Percentiles rank a stretch among this genome's conserved stretches.
These are phyloP conservation scores for Wickerhamomyces subpelliculosus DNA, from an alignment of 805 yeast species.

Conservation along the genomic window DNA sequence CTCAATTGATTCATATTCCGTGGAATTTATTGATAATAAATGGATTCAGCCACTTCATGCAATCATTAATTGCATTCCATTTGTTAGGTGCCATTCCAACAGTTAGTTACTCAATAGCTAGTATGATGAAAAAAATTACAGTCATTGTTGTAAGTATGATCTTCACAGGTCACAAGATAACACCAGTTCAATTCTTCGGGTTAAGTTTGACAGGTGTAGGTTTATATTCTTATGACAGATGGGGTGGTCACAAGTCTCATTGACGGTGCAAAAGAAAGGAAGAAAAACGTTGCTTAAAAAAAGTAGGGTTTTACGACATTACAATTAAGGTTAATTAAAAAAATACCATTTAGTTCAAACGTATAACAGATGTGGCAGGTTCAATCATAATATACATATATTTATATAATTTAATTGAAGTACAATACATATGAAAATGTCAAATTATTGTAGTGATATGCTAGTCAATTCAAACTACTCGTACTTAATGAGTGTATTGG, in stretches of 20 bases:
- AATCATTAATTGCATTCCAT: constrained; percentile 76
- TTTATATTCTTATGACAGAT: constrained; percentile 54
- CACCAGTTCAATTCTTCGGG: constrained; percentile 41
- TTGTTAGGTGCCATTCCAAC: constrained; percentile 77
- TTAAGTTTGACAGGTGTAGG: constrained; percentile 47
- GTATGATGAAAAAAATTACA: constrained; percentile 82
- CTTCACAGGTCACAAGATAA: constrained; percentile 45
- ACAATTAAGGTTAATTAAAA: no score
- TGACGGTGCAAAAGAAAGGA: no score
- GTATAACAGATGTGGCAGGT: no score
- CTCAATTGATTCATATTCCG: constrained; percentile 28
- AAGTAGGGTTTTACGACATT: no score
- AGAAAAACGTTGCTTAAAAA: neutral
- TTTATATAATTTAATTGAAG: no score
- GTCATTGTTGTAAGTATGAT: constrained; percentile 74
- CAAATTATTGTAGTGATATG: no score
- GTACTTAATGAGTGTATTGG: no score
- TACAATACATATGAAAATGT: no score
- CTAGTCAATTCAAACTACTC: no score
- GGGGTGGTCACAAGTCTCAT: constrained; percentile 28
- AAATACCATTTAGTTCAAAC: no score
- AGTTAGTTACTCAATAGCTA: constrained; percentile 79
- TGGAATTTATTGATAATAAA: constrained; percentile 51
- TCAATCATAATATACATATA: no score
- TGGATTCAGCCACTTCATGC: constrained; percentile 73